Percentiles rank a stretch among this genome's conserved stretches.
These are phyloP conservation scores for Wallacemonas sp. DNA, from an alignment of 208 protist genomes.

Conservation along the genomic window DNA sequence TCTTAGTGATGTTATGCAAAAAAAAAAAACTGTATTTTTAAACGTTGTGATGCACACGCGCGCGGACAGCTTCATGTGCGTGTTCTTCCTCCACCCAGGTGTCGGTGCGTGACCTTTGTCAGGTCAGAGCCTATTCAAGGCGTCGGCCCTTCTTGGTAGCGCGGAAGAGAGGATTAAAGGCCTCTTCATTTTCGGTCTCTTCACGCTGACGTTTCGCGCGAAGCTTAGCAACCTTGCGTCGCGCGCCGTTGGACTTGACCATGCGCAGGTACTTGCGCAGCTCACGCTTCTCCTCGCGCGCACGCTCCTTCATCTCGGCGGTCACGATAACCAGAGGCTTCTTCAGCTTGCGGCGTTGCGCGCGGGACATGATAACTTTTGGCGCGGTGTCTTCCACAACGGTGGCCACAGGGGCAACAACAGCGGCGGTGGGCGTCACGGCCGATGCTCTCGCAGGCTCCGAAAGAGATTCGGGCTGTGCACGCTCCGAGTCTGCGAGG, in stretches of 20 bases:
- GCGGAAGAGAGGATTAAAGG: slow-evolving; percentile 34
- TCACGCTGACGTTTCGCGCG: slow-evolving; percentile 74
- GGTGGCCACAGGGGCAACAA: background rate
- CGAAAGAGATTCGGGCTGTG: background rate
- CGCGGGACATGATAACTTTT: slow-evolving; percentile 76
- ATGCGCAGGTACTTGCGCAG: slow-evolving; percentile 83
- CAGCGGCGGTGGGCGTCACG: background rate
- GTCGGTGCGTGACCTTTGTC: slow-evolving; percentile 28
- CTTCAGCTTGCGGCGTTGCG: slow-evolving; percentile 77
- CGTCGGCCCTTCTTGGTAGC: slow-evolving; percentile 60
- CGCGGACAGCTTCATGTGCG: background rate
- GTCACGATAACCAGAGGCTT: slow-evolving; percentile 74
- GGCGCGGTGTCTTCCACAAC: slow-evolving; percentile 16
- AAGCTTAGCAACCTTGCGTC: slow-evolving; percentile 78
- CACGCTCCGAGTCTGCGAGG: background rate
- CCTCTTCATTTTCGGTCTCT: slow-evolving; percentile 59
- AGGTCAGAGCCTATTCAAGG: too few species aligned
- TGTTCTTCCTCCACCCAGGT: background rate
- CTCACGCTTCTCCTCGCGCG: slow-evolving; percentile 74
- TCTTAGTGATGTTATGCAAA: too few species aligned
- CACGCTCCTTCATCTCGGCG: slow-evolving; percentile 75
- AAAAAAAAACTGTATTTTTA: too few species aligned
- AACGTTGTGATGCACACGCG: too few species aligned
- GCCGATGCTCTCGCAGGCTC: background rate
- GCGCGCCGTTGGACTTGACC: slow-evolving; percentile 86